Evolutionary conservation across 768 basidiomycete genomes (phyloP).

Genomic region (Phanerodontia chrysosporium): DNA sequence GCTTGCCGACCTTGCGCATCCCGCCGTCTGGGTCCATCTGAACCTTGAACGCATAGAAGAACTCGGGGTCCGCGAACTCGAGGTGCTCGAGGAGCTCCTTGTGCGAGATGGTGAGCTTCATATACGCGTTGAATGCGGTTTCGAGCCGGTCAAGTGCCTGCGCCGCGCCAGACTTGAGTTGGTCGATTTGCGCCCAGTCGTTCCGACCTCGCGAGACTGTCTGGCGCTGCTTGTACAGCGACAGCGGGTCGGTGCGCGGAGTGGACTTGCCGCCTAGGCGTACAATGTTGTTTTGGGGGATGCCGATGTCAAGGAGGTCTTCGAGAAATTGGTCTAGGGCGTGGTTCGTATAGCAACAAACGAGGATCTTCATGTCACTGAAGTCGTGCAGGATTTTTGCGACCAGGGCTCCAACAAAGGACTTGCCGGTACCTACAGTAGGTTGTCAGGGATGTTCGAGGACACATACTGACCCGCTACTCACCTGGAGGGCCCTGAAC

Average conservation of each 20-base stretch:
- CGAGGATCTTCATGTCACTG: constrained; percentile 49
- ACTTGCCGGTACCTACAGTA: constrained; percentile 63
- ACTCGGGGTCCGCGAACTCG: constrained; percentile 48
- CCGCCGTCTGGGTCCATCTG: constrained; percentile 36
- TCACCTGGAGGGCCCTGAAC: constrained; percentile 73
- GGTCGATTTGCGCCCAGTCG: constrained; percentile 42
- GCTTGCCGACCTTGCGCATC: constrained; percentile 40
- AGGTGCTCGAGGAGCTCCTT: constrained; percentile 39
- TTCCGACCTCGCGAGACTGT: constrained; percentile 22
- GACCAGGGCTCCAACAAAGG: constrained; percentile 65
- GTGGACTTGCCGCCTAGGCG: constrained; percentile 58
- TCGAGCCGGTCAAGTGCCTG: constrained; percentile 21
- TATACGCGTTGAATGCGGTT: constrained; percentile 19
- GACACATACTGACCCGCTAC: constrained; percentile 8
- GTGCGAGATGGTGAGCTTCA: constrained; percentile 21
- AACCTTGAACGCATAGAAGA: constrained; percentile 41
- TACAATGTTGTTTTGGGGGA: constrained; percentile 44
- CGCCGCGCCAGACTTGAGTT: constrained; percentile 24
- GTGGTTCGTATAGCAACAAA: constrained; percentile 74
- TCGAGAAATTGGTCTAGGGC: constrained; percentile 69
- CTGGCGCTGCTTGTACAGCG: constrained; percentile 37
- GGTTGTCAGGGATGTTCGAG: not conserved
- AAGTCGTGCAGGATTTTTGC: constrained; percentile 55
- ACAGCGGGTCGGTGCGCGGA: constrained; percentile 38
- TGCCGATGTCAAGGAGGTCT: constrained; percentile 57